Evolutionary conservation across 1,284 basidiomycete species (phyloP).

Genomic region (Austroboletus novae-zelandiae): DNA sequence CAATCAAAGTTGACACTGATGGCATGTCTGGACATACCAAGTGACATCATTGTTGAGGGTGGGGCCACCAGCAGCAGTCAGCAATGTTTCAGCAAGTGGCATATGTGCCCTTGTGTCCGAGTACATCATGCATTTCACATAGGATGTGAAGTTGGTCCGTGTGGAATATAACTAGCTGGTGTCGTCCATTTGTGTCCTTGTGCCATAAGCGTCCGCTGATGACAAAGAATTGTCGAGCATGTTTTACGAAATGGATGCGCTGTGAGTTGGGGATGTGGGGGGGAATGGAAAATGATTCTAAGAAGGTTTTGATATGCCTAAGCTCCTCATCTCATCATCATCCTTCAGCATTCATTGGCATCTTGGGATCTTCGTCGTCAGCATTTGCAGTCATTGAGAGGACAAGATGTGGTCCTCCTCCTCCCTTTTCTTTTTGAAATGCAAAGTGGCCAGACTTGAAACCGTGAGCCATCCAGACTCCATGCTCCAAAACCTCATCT

Average conservation of each 20-base stretch:
- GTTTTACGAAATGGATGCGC: not conserved
- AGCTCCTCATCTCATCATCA: not conserved
- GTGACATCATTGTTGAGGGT: not conserved
- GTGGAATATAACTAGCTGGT: not conserved
- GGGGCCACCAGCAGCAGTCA: constrained; percentile 3
- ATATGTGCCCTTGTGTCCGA: constrained; percentile 1
- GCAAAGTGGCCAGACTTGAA: not conserved
- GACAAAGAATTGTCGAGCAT: not conserved
- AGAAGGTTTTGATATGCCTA: not conserved
- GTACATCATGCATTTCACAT: not conserved
- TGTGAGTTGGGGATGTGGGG: not conserved
- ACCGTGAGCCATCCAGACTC: not conserved
- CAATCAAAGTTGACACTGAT: not conserved
- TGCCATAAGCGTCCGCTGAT: not conserved
- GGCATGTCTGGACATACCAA: constrained; percentile 5
- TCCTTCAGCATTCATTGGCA: not conserved
- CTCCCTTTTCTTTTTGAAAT: not conserved
- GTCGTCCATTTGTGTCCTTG: not conserved
- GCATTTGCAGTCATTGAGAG: not conserved
- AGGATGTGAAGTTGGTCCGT: not conserved
- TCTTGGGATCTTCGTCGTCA: not conserved
- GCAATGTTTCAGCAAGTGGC: not conserved
- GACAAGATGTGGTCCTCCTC: not conserved
- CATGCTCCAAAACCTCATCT: not conserved
- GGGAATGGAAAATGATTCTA: not conserved